phyloP scores from a whole-genome alignment of 2,329 filamentous ascomycete genomes.

The Penicillium sp. region DNA sequence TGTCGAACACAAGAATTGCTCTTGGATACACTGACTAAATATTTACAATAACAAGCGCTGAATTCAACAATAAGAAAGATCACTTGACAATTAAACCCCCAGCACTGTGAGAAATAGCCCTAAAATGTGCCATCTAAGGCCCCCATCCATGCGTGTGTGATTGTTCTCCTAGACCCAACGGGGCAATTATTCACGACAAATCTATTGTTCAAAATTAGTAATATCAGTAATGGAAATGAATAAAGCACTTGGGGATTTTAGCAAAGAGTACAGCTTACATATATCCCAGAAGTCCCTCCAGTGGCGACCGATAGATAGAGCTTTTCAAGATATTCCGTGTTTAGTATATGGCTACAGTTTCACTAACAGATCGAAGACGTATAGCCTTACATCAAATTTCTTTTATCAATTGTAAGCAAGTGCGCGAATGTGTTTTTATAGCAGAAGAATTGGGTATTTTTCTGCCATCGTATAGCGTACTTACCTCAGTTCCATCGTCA shows the following conservation, averaged over 20 bases:
- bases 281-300: slow-evolving; percentile 2
- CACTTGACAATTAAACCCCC: too few species aligned
- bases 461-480: not conserved
- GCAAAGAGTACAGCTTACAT: too few species aligned
- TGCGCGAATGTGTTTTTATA: too few species aligned
- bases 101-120: too few species aligned
- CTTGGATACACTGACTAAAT: too few species aligned
- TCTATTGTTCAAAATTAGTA: not conserved
- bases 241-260: not conserved
- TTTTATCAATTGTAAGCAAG: not conserved
- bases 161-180: not conserved
- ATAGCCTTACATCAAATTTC: not conserved
- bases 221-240: not conserved
- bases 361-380: not conserved
- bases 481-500: not conserved
- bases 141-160: not conserved
- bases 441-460: too few species aligned
- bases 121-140: not conserved
- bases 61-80: too few species aligned
- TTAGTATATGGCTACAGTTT: not conserved
- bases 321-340: not conserved
- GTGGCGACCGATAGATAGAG: not conserved
- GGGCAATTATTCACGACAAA: not conserved
- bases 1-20: too few species aligned
- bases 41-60: too few species aligned